A percentile compares a stretch with the other conserved stretches of the same genome.
Conservation (phyloP, 768 basidiomycete species). For the Amanita muscaria region DNA sequence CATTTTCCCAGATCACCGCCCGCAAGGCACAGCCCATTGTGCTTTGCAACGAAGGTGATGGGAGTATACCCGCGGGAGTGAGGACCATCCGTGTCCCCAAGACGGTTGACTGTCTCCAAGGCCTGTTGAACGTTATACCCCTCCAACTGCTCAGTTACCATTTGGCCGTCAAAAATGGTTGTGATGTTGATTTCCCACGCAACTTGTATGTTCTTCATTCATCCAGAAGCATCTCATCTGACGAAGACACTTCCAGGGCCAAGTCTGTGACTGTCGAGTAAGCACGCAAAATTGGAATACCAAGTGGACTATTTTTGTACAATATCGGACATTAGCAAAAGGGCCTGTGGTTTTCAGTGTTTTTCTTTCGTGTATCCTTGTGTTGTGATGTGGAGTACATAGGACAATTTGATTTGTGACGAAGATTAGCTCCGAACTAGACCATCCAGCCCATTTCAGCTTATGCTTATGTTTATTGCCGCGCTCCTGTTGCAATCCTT, state of each 20-base stretch:
- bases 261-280: constrained; percentile 74
- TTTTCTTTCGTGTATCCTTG: constrained; percentile 1
- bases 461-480: too few relatives aligned
- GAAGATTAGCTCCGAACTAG: too few relatives aligned
- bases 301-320: constrained; percentile 5
- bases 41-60: constrained; percentile 90
- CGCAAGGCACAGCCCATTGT: constrained; percentile 95
- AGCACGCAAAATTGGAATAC: constrained; percentile 10
- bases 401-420: too few relatives aligned
- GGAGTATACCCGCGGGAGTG: constrained; percentile 59
- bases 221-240: constrained; percentile 1
- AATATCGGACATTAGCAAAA: background rate
- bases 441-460: too few relatives aligned
- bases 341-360: background rate
- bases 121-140: constrained; percentile 92
- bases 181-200: constrained; percentile 97
- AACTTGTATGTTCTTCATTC: constrained; percentile 60
- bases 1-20: constrained; percentile 94
- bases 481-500: too few relatives aligned
- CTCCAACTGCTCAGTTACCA: constrained; percentile 95
- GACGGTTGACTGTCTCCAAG: constrained; percentile 93
- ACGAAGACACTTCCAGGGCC: constrained; percentile 35
- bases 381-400: background rate
- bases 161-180: constrained; percentile 90
- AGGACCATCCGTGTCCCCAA: constrained; percentile 92